These are phyloP conservation scores for Colletotrichum limetticola DNA, from an alignment of 2,329 filamentous ascomycete genomes.

Conservation along the genomic window DNA sequence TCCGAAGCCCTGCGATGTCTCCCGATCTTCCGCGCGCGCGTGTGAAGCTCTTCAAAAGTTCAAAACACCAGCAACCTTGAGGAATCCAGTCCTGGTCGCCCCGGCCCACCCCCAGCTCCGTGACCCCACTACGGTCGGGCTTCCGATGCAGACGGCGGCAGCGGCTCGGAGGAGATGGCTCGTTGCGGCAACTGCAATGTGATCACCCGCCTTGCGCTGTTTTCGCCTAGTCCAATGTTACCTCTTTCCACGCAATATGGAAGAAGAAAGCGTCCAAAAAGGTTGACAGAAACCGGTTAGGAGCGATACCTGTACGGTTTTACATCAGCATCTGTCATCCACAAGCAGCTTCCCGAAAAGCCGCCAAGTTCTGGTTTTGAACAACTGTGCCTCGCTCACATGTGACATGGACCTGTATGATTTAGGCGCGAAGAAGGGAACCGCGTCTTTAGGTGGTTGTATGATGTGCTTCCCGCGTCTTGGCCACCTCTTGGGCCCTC, in stretches of 20 bases:
- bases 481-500: neutral
- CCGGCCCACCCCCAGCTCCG: neutral
- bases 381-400: neutral
- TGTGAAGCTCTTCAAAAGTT: neutral
- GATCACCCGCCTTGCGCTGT: neutral
- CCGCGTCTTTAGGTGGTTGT: neutral
- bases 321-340: conserved; percentile 35
- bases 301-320: neutral
- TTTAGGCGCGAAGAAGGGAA: conserved; percentile 21
- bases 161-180: conserved; percentile 28
- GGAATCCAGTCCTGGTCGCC: neutral
- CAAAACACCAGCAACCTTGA: neutral
- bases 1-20: neutral
- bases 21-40: neutral
- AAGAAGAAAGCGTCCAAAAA: neutral
- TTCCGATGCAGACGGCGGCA: conserved; percentile 21
- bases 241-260: neutral
- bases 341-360: neutral
- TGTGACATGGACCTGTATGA: neutral
- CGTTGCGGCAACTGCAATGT: conserved; percentile 22
- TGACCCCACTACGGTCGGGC: conserved; percentile 10
- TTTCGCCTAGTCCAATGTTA: neutral
- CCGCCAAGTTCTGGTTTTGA: neutral
- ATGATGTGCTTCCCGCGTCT: conserved; percentile 16
- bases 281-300: neutral